Evolutionary conservation across 2,329 filamentous ascomycete genomes (phyloP).

Genomic region (Scedosporium boydii): DNA sequence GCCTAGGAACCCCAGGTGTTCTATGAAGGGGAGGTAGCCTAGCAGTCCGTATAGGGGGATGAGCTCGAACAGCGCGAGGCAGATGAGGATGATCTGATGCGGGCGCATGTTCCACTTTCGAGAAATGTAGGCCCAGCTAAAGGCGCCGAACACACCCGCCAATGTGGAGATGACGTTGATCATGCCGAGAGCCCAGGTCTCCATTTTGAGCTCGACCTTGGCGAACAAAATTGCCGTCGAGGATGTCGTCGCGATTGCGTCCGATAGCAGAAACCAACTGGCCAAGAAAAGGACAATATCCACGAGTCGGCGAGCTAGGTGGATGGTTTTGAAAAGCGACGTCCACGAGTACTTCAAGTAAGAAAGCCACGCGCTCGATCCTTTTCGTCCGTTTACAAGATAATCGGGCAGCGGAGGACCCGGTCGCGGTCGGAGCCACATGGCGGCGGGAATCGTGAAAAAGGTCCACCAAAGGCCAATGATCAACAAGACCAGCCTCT

Average conservation of each 20-base stretch:
- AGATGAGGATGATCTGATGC: constrained; percentile 84
- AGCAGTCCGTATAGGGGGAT: constrained; percentile 88
- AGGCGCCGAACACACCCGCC: constrained; percentile 76
- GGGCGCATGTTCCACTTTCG: constrained; percentile 60
- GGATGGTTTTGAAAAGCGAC: constrained; percentile 70
- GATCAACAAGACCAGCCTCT: constrained; percentile 77
- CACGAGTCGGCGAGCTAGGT: constrained; percentile 60
- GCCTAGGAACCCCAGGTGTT: constrained; percentile 64
- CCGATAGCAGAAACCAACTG: constrained; percentile 90
- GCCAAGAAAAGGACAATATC: constrained; percentile 72
- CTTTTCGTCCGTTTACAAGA: constrained; percentile 17
- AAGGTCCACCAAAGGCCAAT: constrained; percentile 88
- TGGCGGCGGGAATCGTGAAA: constrained; percentile 79
- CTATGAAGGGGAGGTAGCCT: constrained; percentile 75
- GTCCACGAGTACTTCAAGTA: constrained; percentile 83
- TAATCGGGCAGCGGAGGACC: constrained; percentile 61
- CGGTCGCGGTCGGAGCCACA: constrained; percentile 81
- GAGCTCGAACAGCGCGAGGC: constrained; percentile 80
- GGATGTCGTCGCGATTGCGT: constrained; percentile 88
- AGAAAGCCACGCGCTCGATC: constrained; percentile 39
- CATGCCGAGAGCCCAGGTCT: constrained; percentile 74
- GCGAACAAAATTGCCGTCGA: constrained; percentile 93
- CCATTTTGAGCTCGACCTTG: constrained; percentile 87
- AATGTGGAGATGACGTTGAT: constrained; percentile 90
- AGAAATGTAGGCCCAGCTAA: constrained; percentile 78